A percentile compares a stretch with the other conserved stretches of the same genome.
Evolutionary conservation across 805 yeast genomes (phyloP).

Genomic region (Nakazawaea populi): DNA sequence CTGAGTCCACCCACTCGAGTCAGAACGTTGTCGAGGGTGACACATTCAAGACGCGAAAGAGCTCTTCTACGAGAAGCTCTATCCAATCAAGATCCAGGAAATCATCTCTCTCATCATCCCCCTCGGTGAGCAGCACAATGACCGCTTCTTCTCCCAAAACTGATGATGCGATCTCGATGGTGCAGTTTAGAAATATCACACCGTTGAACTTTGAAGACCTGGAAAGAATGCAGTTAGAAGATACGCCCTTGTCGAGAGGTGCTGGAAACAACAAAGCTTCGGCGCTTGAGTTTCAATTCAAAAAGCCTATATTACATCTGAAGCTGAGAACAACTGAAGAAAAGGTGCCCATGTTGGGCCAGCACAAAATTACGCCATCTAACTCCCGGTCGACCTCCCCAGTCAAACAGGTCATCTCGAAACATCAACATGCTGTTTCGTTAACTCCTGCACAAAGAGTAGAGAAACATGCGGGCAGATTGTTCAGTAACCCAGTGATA

Average conservation of each 20-base stretch:
- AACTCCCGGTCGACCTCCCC: constrained; percentile 9
- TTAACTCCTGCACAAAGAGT: constrained; percentile 47
- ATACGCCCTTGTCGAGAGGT: constrained; percentile 5
- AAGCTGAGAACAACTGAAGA: constrained; percentile 6
- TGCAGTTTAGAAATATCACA: constrained; percentile 7
- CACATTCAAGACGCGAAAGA: not conserved
- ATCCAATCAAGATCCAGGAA: not conserved
- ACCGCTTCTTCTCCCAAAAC: not conserved
- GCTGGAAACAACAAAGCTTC: not conserved
- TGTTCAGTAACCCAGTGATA: constrained; percentile 20
- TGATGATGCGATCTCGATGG: not conserved
- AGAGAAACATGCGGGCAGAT: constrained; percentile 33
- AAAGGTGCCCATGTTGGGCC: not conserved
- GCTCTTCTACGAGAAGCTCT: not conserved
- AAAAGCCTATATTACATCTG: constrained; percentile 7
- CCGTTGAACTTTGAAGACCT: constrained; percentile 9
- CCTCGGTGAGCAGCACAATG: not conserved
- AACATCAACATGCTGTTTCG: constrained; percentile 8
- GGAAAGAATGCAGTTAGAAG: constrained; percentile 4
- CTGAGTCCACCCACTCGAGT: not conserved
- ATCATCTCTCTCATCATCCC: not conserved
- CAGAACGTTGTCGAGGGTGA: not conserved
- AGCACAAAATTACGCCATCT: constrained; percentile 2
- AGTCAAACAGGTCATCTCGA: not conserved
- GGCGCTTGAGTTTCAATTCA: constrained; percentile 3